These are phyloP conservation scores for Saraca asoca DNA, from an alignment of 331 rosid species.

Conservation along the genomic window DNA sequence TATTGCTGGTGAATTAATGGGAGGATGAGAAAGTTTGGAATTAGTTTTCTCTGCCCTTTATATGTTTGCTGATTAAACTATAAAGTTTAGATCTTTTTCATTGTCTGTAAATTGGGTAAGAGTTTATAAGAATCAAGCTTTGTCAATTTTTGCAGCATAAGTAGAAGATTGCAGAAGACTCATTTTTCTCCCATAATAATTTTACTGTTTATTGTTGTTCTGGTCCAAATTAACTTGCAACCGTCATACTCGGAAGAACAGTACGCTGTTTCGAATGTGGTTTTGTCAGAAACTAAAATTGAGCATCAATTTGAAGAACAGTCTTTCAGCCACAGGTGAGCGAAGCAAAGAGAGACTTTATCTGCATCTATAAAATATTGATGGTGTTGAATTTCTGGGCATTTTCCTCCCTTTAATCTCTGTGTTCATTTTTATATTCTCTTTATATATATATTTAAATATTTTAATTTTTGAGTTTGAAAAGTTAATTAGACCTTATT, in stretches of 20 bases:
- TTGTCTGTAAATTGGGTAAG: background rate
- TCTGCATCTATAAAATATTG: background rate
- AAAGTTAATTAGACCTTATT: too few species aligned
- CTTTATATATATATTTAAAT: too few species aligned
- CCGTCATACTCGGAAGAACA: background rate
- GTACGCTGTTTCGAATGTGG: background rate
- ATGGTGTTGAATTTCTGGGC: background rate
- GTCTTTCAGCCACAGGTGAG: background rate
- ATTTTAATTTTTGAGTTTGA: too few species aligned
- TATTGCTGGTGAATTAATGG: background rate
- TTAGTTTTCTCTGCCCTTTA: background rate
- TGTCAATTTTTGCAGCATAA: background rate
- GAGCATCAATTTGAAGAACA: background rate
- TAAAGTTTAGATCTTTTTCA: slow-evolving; percentile 7
- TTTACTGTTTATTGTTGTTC: background rate
- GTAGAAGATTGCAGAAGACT: background rate
- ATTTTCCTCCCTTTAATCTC: too few species aligned
- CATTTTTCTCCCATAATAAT: background rate
- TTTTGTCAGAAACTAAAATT: slow-evolving; percentile 5
- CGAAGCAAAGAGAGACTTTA: background rate
- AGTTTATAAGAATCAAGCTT: background rate
- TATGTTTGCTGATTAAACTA: background rate
- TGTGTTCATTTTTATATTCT: too few species aligned
- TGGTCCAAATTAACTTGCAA: slow-evolving; percentile 4
- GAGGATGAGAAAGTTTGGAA: background rate